Conservation (phyloP, 2,329 filamentous ascomycete species). For the Apiospora koreana region DNA sequence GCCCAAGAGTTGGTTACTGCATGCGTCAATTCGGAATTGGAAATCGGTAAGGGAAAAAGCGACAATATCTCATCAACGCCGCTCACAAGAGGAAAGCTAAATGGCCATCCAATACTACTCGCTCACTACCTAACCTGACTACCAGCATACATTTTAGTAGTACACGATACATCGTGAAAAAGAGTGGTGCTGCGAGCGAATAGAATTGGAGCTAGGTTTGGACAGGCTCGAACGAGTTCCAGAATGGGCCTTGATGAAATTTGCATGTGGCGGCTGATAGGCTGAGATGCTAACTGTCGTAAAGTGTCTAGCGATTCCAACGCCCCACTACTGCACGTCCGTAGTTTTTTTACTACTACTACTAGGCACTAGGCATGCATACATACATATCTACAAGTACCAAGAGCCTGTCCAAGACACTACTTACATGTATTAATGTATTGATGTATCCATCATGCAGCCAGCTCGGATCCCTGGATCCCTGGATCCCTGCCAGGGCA, state of each 20-base stretch:
- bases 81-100: background rate
- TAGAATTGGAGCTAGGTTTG: conserved; percentile 3
- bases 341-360: no score
- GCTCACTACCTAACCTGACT: no score
- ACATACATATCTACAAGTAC: no score
- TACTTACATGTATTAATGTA: no score
- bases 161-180: background rate
- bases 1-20: no score
- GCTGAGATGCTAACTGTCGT: background rate
- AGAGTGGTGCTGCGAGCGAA: background rate
- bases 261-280: conserved; percentile 3
- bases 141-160: background rate
- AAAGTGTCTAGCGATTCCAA: no score
- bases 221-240: background rate
- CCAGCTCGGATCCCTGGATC: no score
- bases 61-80: background rate
- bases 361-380: no score
- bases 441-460: no score
- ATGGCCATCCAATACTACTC: background rate
- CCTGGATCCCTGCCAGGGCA: no score
- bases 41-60: background rate
- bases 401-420: no score
- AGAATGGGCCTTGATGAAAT: background rate
- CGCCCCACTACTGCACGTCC: no score
- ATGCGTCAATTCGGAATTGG: background rate